These are phyloP conservation scores for Haematococcus lacustris DNA, from an alignment of 139 green algal genomes.

Conservation along the genomic window DNA sequence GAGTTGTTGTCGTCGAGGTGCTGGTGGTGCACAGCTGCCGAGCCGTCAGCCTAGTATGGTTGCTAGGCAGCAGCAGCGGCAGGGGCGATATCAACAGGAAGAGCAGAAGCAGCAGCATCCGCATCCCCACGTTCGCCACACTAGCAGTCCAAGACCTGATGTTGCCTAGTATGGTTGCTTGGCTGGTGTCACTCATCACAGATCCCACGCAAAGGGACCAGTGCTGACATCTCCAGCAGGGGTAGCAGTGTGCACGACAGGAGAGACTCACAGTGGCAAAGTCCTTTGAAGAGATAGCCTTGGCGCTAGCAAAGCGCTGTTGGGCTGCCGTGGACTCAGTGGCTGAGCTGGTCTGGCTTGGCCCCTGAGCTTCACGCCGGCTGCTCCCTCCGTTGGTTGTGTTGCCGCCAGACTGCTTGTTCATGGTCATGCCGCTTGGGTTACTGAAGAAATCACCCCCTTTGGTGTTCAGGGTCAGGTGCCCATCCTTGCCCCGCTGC, in stretches of 20 bases:
- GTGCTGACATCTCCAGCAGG: too few relatives aligned
- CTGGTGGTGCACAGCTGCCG: too few relatives aligned
- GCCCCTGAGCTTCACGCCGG: neutral
- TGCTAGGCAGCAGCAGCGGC: too few relatives aligned
- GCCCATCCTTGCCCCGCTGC: slow-evolving; percentile 74
- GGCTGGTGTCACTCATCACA: too few relatives aligned
- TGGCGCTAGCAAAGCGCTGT: slow-evolving; percentile 77
- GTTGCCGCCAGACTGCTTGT: neutral
- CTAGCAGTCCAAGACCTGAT: too few relatives aligned
- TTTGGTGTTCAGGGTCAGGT: slow-evolving; percentile 53
- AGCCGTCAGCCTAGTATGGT: too few relatives aligned
- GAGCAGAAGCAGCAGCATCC: too few relatives aligned
- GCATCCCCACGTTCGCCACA: too few relatives aligned
- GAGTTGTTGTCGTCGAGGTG: neutral
- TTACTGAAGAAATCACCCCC: slow-evolving; percentile 17
- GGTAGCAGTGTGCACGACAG: too few relatives aligned
- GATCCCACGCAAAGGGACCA: too few relatives aligned
- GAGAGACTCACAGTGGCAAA: slow-evolving; percentile 36
- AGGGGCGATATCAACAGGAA: too few relatives aligned
- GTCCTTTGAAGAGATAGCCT: slow-evolving; percentile 78
- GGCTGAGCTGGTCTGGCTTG: slow-evolving; percentile 10
- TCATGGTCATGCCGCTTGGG: neutral
- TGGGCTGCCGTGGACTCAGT: slow-evolving; percentile 21
- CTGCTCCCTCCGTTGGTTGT: neutral
- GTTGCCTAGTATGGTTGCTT: too few relatives aligned